phyloP scores from a whole-genome alignment of 1,284 basidiomycete genomes.

The Salmacisia buchloeana region DNA sequence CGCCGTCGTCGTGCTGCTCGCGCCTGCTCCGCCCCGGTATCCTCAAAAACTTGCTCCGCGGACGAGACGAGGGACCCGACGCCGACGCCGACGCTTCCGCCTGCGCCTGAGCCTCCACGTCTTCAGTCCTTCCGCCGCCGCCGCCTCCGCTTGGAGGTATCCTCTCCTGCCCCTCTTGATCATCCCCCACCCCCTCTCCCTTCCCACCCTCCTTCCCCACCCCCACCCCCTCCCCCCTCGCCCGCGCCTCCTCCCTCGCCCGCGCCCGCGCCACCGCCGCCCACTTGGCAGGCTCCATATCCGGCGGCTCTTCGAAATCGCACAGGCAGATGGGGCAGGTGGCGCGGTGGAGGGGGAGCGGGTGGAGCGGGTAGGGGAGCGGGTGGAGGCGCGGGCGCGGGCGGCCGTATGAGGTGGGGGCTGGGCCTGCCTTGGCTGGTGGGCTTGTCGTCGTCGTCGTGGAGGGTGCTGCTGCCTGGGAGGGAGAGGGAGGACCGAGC shows the following conservation, averaged over 20 bases:
- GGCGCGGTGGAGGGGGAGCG: conserved; percentile 34
- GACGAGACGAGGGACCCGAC: not conserved
- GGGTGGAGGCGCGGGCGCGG: not conserved
- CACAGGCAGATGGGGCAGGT: conserved; percentile 44
- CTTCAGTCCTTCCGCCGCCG: conserved; percentile 12
- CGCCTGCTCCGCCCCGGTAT: not conserved
- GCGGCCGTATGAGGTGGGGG: not conserved
- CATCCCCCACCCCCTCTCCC: conserved; percentile 11
- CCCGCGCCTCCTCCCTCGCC: not conserved
- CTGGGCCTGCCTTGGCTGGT: not conserved
- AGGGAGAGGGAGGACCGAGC: too few species aligned
- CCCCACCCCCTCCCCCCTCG: not conserved
- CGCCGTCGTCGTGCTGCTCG: not conserved
- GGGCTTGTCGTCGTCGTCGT: not conserved
- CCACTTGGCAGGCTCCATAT: conserved; percentile 6
- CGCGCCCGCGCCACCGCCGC: not conserved
- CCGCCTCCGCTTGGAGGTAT: not conserved
- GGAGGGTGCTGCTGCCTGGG: too few species aligned
- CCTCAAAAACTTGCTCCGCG: not conserved
- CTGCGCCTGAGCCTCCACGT: not conserved
- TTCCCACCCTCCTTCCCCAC: not conserved
- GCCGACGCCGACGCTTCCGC: not conserved
- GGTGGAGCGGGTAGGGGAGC: conserved; percentile 32
- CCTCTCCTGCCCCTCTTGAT: not conserved
- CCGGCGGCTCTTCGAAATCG: conserved; percentile 29